Conservation (phyloP, 192 early-diverging fungal species). For the Spizellomyces punctatus region DNA sequence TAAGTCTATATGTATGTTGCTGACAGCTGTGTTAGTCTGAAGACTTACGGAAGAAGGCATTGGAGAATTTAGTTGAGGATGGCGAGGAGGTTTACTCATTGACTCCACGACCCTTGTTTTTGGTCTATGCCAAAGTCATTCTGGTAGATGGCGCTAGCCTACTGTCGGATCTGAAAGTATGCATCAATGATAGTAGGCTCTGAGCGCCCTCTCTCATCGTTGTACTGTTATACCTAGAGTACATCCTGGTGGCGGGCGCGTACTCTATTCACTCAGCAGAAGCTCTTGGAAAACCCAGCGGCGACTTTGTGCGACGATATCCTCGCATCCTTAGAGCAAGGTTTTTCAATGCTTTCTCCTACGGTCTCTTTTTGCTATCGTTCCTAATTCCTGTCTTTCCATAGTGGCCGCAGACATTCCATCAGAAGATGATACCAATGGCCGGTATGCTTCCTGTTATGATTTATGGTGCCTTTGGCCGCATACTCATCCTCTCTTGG, state of each 20-base stretch:
- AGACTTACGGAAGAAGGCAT: neutral
- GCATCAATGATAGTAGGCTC: conserved; percentile 20
- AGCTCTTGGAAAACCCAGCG: conserved; percentile 67
- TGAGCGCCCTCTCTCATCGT: conserved; percentile 7
- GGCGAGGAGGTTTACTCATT: conserved; percentile 86
- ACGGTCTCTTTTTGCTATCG: neutral
- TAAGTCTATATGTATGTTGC: neutral
- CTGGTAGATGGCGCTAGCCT: conserved; percentile 57
- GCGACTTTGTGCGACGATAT: conserved; percentile 58
- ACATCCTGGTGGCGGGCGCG: conserved; percentile 79
- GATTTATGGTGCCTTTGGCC: too few relatives aligned
- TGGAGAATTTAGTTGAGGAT: conserved; percentile 67
- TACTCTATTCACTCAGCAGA: conserved; percentile 75
- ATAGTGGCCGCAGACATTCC: too few relatives aligned
- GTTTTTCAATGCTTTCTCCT: neutral
- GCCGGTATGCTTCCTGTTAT: too few relatives aligned
- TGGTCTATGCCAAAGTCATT: conserved; percentile 67
- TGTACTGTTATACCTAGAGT: conserved; percentile 25
- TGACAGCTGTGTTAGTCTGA: neutral
- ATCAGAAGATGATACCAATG: too few relatives aligned
- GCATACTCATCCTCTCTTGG: too few relatives aligned
- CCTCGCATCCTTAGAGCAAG: conserved; percentile 25
- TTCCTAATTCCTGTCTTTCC: neutral
- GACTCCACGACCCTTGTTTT: conserved; percentile 65
- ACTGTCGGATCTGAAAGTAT: conserved; percentile 10